These are phyloP conservation scores for Ajuga chamaepitys DNA, from an alignment of 257 asterid species.

Conservation along the genomic window DNA sequence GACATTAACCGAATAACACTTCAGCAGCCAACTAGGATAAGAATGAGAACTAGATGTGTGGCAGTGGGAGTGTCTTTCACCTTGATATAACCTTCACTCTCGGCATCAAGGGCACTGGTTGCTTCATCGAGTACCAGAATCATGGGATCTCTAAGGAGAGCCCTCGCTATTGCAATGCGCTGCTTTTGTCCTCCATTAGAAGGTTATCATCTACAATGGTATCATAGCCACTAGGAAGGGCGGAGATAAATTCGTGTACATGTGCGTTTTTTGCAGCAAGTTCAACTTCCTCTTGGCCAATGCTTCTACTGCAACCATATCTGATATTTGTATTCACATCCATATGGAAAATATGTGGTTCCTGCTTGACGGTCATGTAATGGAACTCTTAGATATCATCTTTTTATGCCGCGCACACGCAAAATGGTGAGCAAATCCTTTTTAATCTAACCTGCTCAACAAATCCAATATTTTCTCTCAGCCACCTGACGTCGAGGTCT, in stretches of 20 bases:
- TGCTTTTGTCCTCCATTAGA: conserved; percentile 63
- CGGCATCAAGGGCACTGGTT: conserved; percentile 66
- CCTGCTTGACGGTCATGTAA: conserved; percentile 26
- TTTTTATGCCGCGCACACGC: not conserved
- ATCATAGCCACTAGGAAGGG: conserved; percentile 46
- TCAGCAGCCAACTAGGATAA: not conserved
- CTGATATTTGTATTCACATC: conserved; percentile 46
- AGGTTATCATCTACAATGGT: conserved; percentile 39
- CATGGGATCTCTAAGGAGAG: conserved; percentile 50
- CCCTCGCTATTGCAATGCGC: conserved; percentile 67
- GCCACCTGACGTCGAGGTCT: conserved; percentile 49
- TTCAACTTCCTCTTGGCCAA: conserved; percentile 38
- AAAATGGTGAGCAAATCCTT: not conserved
- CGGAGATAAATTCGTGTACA: conserved; percentile 41
- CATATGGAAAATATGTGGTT: conserved; percentile 42
- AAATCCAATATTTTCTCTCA: conserved; percentile 47
- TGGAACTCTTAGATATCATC: conserved; percentile 9
- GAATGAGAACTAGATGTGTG: not conserved
- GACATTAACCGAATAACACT: not conserved
- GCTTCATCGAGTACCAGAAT: conserved; percentile 58
- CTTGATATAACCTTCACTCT: conserved; percentile 38
- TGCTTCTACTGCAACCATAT: conserved; percentile 39
- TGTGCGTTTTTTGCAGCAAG: conserved; percentile 40
- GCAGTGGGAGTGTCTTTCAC: conserved; percentile 7
- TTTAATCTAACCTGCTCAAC: conserved; percentile 45